Base-by-base conservation (phyloP, 192 early-diverging fungal genomes). In the Umbelopsis isabellina region DNA sequence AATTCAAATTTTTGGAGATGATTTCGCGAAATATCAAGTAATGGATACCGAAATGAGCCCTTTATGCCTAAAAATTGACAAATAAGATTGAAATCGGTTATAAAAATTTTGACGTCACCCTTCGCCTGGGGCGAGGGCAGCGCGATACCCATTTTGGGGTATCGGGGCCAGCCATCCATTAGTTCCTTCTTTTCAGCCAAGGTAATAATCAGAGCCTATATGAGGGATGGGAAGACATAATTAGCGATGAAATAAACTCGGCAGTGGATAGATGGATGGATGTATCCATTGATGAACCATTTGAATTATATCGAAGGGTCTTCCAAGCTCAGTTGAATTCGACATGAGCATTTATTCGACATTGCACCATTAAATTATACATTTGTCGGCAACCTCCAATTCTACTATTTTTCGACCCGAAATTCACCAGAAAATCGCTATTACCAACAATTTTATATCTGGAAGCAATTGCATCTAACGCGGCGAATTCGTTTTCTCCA, bases 161-260 rank as follows among this genome's bases (percentile, higher is more conserved):
- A 61, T 61, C 13, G 33, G 27, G 33, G 27, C 55, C 4, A 2
- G 55, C 27, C 55, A 61, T 12, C 10, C 30, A 35, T 18, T 7
- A 33, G 30, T 35, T 61, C 55, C 55, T 61, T 30, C 55, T 61
- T 61, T 61, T 61, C 33, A 35, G 55, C 55, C 25, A 61, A 61
- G 55, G 55, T 61, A 61, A 61, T 35, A 12, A 35, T 61, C 11
- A 35, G 0, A 61, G 15, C 55, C 55, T 35, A 61, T 61, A 49
- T 61, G 33, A 27, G 30, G 18, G 11, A 18, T 35, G 16, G 15
- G 5, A 4, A 35, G 4, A 35, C 27, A 33, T 6, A 13, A 35
- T 2, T 2, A 16, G 16, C 33, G 27, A 23, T 4, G 27, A 58
- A 58, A 35, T 18, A 33, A 2, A 22, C 1, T 18, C 30, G 55